These are phyloP conservation scores for Metroxylon sagu DNA, from an alignment of 176 grass and related monocot species.

Conservation along the genomic window DNA sequence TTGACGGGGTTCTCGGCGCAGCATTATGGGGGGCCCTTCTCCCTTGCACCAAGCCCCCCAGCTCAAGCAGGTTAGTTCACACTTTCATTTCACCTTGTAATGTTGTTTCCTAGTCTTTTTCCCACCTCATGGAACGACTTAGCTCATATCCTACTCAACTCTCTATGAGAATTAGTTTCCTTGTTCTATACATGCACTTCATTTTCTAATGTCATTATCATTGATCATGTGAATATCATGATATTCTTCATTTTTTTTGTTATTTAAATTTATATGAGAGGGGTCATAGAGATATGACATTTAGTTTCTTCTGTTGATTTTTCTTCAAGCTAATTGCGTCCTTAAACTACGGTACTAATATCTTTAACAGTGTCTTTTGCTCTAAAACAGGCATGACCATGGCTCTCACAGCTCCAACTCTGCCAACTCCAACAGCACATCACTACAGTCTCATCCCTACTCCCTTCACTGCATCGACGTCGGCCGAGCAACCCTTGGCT, in stretches of 20 bases:
- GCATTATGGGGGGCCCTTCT: slow-evolving; percentile 64
- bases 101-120: no score
- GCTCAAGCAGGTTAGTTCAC: slow-evolving; percentile 61
- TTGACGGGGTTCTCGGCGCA: slow-evolving; percentile 54
- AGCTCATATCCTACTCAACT: no score
- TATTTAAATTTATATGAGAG: no score
- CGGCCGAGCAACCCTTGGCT: slow-evolving; percentile 89
- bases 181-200: no score
- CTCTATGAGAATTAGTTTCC: no score
- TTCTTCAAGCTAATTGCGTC: slow-evolving; percentile 18
- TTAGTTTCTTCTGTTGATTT: no score
- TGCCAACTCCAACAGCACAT: slow-evolving; percentile 55
- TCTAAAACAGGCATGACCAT: slow-evolving; percentile 96
- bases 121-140: no score
- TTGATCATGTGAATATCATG: no score
- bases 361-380: slow-evolving; percentile 72
- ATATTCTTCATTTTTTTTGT: no score
- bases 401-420: slow-evolving; percentile 68
- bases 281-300: no score
- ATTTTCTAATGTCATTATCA: no score
- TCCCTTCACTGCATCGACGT: slow-evolving; percentile 60
- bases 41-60: slow-evolving; percentile 67
- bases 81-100: background rate
- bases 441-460: slow-evolving; percentile 68
- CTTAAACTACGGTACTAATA: slow-evolving; percentile 43